A percentile compares a stretch with the other conserved stretches of the same genome.
Conservation (phyloP, 768 basidiomycete genomes). For the Mycena albidolilacea region DNA sequence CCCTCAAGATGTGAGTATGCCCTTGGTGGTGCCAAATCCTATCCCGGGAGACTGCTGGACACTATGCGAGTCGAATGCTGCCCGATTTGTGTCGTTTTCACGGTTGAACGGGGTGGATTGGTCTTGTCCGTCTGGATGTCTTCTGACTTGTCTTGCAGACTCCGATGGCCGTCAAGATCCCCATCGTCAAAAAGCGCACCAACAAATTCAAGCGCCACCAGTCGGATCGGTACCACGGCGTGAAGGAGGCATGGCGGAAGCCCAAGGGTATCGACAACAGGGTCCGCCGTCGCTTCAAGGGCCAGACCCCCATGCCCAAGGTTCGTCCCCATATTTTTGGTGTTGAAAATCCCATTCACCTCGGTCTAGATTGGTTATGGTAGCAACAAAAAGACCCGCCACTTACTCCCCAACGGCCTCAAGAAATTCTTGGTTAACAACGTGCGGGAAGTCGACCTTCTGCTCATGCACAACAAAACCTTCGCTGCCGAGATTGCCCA, state of each 20-base stretch:
- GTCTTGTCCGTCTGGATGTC: slow-evolving; percentile 28
- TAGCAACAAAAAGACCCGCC: slow-evolving; percentile 96
- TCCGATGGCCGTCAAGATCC: slow-evolving; percentile 68
- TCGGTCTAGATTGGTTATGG: slow-evolving; percentile 83
- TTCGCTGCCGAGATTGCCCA: slow-evolving; percentile 98
- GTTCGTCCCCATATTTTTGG: slow-evolving; percentile 57
- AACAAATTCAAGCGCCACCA: slow-evolving; percentile 99
- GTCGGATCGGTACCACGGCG: slow-evolving; percentile 96
- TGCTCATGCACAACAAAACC: slow-evolving; percentile 98
- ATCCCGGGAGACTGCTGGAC: background rate
- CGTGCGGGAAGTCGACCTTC: slow-evolving; percentile 92
- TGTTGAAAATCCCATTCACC: slow-evolving; percentile 8
- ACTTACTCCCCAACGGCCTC: slow-evolving; percentile 94
- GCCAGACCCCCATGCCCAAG: slow-evolving; percentile 97
- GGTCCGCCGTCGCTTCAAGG: slow-evolving; percentile 95
- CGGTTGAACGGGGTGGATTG: slow-evolving; percentile 14
- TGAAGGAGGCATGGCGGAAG: slow-evolving; percentile 99
- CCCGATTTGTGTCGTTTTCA: background rate
- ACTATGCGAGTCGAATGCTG: slow-evolving; percentile 6
- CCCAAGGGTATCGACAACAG: slow-evolving; percentile 99
- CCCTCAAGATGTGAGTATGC: slow-evolving; percentile 15
- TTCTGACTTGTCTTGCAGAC: slow-evolving; percentile 15
- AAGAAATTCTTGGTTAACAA: slow-evolving; percentile 98
- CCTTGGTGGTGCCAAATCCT: background rate
- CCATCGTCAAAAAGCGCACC: slow-evolving; percentile 96